Evolutionary conservation across 208 protist genomes (phyloP).

Genomic region (Angomonas ambiguus): DNA sequence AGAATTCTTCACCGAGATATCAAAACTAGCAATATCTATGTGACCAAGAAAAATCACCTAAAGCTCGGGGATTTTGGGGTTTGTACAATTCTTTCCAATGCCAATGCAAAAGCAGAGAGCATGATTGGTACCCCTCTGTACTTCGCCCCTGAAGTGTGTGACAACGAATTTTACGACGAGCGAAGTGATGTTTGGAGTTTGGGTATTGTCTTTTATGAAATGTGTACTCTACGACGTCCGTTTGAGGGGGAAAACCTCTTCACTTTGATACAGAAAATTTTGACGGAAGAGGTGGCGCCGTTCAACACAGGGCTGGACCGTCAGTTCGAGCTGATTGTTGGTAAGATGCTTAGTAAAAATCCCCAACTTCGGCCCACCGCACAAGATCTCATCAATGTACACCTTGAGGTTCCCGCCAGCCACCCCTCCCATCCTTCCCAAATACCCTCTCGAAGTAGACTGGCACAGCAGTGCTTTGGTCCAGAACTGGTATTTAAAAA

Average conservation of each 20-base stretch:
- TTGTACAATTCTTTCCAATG: slow-evolving; percentile 65
- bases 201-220: slow-evolving; percentile 95
- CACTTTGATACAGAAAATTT: slow-evolving; percentile 65
- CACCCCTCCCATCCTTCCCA: slow-evolving; percentile 82
- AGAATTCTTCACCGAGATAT: slow-evolving; percentile 90
- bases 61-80: slow-evolving; percentile 92
- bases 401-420: slow-evolving; percentile 64
- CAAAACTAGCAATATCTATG: slow-evolving; percentile 92
- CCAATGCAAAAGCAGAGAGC: slow-evolving; percentile 57
- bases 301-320: slow-evolving; percentile 68
- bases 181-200: slow-evolving; percentile 94
- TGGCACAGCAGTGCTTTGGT: slow-evolving; percentile 70
- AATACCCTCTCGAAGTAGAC: slow-evolving; percentile 58
- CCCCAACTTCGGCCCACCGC: slow-evolving; percentile 65
- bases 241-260: slow-evolving; percentile 73
- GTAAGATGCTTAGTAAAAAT: slow-evolving; percentile 72
- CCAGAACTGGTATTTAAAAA: slow-evolving; percentile 52
- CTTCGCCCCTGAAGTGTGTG: slow-evolving; percentile 91
- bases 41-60: slow-evolving; percentile 86
- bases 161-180: slow-evolving; percentile 81
- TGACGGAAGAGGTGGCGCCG: slow-evolving; percentile 52
- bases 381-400: slow-evolving; percentile 74
- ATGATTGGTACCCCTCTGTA: slow-evolving; percentile 90
- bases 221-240: slow-evolving; percentile 84
- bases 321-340: slow-evolving; percentile 67